These are phyloP conservation scores for Arthrocladium fulminans DNA, from an alignment of 2,329 filamentous ascomycete species.

Conservation along the genomic window DNA sequence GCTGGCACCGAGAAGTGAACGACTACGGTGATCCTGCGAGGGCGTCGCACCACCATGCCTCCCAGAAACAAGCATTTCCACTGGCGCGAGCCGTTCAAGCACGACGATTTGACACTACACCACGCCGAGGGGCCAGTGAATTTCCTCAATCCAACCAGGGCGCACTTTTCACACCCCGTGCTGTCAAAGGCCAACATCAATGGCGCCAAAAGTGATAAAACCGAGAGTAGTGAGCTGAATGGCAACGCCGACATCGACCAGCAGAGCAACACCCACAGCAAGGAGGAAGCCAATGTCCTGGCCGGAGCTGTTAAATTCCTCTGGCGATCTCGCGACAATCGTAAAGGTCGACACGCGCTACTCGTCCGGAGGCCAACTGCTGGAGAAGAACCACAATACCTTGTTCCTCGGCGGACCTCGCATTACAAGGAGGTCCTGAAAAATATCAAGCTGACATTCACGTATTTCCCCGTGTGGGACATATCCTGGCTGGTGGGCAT, in stretches of 20 bases:
- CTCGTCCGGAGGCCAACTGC: not conserved
- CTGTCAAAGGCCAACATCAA: slow-evolving; percentile 9
- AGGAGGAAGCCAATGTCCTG: no score
- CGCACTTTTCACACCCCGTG: slow-evolving; percentile 25
- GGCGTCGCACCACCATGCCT: slow-evolving; percentile 15
- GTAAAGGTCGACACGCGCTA: not conserved
- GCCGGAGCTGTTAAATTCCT: slow-evolving; percentile 6
- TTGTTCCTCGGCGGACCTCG: slow-evolving; percentile 29
- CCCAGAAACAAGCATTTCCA: slow-evolving; percentile 14
- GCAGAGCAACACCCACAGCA: no score
- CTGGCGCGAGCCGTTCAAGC: slow-evolving; percentile 14
- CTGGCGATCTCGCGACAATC: slow-evolving; percentile 7
- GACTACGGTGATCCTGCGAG: no score
- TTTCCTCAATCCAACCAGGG: slow-evolving; percentile 44
- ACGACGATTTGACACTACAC: slow-evolving; percentile 10
- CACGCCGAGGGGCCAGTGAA: slow-evolving; percentile 33
- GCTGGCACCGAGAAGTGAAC: no score
- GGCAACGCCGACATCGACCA: not conserved
- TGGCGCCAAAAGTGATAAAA: slow-evolving; percentile 3
- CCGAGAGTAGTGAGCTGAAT: not conserved
- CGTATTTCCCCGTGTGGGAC: slow-evolving; percentile 45
- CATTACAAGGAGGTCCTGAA: slow-evolving; percentile 25
- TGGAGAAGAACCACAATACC: slow-evolving; percentile 9
- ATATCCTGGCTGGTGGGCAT: slow-evolving; percentile 48
- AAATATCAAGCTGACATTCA: slow-evolving; percentile 42